Evolutionary conservation across 2,329 filamentous ascomycete species (phyloP).

Genomic region (Arthrobotrys entomopaga): DNA sequence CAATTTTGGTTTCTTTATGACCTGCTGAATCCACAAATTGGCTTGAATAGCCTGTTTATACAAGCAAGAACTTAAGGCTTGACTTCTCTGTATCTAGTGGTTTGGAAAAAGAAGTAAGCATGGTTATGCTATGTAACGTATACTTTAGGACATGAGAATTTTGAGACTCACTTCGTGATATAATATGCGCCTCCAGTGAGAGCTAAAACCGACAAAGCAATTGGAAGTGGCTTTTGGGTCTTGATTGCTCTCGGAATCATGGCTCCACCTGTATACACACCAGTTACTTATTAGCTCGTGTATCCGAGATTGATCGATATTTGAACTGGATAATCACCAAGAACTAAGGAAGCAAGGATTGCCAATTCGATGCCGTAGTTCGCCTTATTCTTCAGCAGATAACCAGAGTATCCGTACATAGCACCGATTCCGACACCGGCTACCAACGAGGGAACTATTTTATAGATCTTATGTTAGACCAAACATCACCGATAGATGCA

Average conservation of each 20-base stretch:
- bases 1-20: neutral
- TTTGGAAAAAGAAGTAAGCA: neutral
- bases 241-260: slow-evolving; percentile 87
- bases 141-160: neutral
- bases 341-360: slow-evolving; percentile 84
- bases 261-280: slow-evolving; percentile 67
- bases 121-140: neutral
- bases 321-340: slow-evolving; percentile 65
- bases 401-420: slow-evolving; percentile 80
- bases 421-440: slow-evolving; percentile 85
- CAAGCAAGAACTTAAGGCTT: slow-evolving; percentile 15
- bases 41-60: neutral
- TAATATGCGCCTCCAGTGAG: slow-evolving; percentile 69
- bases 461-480: slow-evolving; percentile 10
- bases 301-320: neutral
- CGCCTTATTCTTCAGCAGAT: slow-evolving; percentile 78
- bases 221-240: slow-evolving; percentile 83
- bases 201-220: slow-evolving; percentile 80
- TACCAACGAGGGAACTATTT: slow-evolving; percentile 74
- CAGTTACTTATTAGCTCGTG: neutral
- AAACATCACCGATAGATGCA: neutral
- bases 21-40: neutral
- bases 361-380: slow-evolving; percentile 87
- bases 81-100: slow-evolving; percentile 41
- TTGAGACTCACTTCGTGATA: slow-evolving; percentile 43